phyloP scores from a whole-genome alignment of 2,329 filamentous ascomycete species.

The Pseudogymnoascus pannorum region DNA sequence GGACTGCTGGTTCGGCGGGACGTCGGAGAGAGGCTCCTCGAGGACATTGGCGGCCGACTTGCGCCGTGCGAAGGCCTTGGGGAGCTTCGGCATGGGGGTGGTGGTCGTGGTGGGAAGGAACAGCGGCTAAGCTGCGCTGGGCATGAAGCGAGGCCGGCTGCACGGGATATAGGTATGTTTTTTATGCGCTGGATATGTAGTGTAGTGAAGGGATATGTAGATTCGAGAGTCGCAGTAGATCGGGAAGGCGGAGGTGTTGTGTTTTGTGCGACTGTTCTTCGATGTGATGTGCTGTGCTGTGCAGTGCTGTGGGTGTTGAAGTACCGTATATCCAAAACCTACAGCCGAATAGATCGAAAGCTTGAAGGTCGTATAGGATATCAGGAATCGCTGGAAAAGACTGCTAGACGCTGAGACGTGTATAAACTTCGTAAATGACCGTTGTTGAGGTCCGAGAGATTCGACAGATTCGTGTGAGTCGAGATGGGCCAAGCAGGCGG shows the following conservation, averaged over 20 bases:
- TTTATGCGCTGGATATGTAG: background rate
- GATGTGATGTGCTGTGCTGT: background rate
- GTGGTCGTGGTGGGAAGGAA: background rate
- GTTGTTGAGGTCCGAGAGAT: background rate
- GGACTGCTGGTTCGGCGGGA: slow-evolving; percentile 20
- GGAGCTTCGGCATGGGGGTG: slow-evolving; percentile 28
- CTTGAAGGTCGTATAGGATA: background rate
- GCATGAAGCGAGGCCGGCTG: background rate
- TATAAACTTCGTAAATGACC: background rate
- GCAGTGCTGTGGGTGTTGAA: too few species aligned
- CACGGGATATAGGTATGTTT: background rate
- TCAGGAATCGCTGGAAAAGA: background rate
- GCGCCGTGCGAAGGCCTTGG: slow-evolving; percentile 28
- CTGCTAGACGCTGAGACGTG: background rate
- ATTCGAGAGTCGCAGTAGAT: background rate
- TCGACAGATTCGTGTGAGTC: too few species aligned
- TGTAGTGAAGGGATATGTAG: background rate
- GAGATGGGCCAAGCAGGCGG: background rate
- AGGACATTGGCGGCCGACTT: slow-evolving; percentile 28
- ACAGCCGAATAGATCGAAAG: background rate
- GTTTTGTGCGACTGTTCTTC: background rate
- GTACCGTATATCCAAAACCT: background rate
- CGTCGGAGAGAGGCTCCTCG: slow-evolving; percentile 20
- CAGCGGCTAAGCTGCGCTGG: background rate
- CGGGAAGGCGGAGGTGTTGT: background rate